Conservation (phyloP, 2,329 filamentous ascomycete species). For the Diplocarpon rosae region DNA sequence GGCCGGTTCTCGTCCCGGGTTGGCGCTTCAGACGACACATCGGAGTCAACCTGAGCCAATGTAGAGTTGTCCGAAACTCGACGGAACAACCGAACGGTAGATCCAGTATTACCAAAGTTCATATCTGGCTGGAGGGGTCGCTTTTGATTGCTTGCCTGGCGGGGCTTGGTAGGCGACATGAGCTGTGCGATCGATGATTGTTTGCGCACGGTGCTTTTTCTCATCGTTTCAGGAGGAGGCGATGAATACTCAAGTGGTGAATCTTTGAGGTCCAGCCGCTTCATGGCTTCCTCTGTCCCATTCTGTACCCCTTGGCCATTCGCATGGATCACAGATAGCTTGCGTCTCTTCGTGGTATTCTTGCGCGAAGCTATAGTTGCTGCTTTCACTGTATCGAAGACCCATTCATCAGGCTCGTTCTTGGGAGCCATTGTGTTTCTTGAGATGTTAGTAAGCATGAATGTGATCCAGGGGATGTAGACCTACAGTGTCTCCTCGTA, state of each 20-base stretch:
- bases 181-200: slow-evolving; percentile 29
- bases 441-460: slow-evolving; percentile 23
- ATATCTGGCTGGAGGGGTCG: slow-evolving; percentile 80
- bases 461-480: neutral
- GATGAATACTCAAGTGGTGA: slow-evolving; percentile 46
- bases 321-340: slow-evolving; percentile 44
- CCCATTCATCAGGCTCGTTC: slow-evolving; percentile 75
- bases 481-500: slow-evolving; percentile 81
- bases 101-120: slow-evolving; percentile 87
- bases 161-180: slow-evolving; percentile 23
- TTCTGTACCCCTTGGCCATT: slow-evolving; percentile 26
- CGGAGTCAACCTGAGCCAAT: slow-evolving; percentile 18
- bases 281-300: slow-evolving; percentile 45
- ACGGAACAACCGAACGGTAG: slow-evolving; percentile 84
- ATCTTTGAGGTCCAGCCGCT: slow-evolving; percentile 50
- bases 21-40: slow-evolving; percentile 11
- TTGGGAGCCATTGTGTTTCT: slow-evolving; percentile 54
- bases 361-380: slow-evolving; percentile 47
- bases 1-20: slow-evolving; percentile 54
- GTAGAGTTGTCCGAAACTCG: slow-evolving; percentile 63
- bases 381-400: slow-evolving; percentile 84
- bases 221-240: slow-evolving; percentile 43
- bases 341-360: slow-evolving; percentile 41
- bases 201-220: slow-evolving; percentile 42
- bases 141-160: slow-evolving; percentile 34